Percentiles rank a stretch among this genome's conserved stretches.
These are phyloP conservation scores for Diaporthe longicolla DNA, from an alignment of 2,329 filamentous ascomycete species.

Conservation along the genomic window DNA sequence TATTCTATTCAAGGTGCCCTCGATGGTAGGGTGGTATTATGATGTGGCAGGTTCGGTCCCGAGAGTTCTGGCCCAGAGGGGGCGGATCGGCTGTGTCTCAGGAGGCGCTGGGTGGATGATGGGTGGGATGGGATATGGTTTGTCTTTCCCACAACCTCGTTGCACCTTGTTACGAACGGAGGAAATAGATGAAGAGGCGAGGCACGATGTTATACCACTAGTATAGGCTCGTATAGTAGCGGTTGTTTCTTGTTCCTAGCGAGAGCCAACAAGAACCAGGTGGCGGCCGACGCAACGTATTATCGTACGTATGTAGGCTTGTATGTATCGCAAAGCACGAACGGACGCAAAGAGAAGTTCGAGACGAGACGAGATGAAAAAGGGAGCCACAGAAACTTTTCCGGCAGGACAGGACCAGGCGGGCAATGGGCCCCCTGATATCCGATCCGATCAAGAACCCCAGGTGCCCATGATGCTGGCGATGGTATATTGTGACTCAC, in stretches of 20 bases:
- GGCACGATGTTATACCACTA: conserved; percentile 16
- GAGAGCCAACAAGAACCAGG: background rate
- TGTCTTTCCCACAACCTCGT: background rate
- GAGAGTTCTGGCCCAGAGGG: background rate
- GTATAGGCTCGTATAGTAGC: background rate
- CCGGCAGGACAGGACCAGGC: background rate
- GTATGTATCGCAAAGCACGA: background rate
- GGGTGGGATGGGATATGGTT: background rate
- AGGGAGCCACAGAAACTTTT: background rate
- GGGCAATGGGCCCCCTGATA: conserved; percentile 14
- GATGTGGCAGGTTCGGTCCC: background rate
- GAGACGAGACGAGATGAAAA: conserved; percentile 1
- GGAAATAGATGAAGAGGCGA: conserved; percentile 19
- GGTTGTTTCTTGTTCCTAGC: background rate
- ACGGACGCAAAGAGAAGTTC: conserved; percentile 20
- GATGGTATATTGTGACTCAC: conserved; percentile 36
- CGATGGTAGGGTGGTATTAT: background rate
- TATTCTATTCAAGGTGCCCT: background rate
- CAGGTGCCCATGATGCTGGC: background rate
- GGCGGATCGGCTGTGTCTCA: conserved; percentile 8
- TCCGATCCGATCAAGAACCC: background rate
- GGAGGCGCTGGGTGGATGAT: background rate
- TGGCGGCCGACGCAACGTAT: background rate
- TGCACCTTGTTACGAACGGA: background rate
- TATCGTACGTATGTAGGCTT: background rate